Evolutionary conservation across 2,329 filamentous ascomycete species (phyloP), one percentile per base, ranked within the genome.

Genomic region (Sclerotinia glacialis): DNA sequence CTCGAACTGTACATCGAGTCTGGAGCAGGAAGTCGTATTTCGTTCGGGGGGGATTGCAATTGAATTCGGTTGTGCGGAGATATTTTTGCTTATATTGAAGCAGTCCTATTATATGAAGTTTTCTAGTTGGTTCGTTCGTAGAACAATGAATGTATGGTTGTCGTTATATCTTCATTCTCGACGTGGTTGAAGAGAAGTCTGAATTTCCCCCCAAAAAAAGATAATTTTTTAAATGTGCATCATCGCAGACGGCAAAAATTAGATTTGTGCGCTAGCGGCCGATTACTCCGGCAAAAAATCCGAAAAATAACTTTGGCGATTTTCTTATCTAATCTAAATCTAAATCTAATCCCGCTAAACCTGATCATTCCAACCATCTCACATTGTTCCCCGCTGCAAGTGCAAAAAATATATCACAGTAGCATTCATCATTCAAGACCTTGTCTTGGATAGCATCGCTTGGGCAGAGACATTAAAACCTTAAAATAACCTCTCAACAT

Each of bases 1-100:
- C 23, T 65, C 64, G 49, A 61, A 34, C 64, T 65, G 61, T 67
- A 70, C 71, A 73, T 72, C 64, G 68, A 67, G 69, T 64, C 69
- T 59, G 66, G 14, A 26, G 42, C 28, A 16, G n/a, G 14, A 16
- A 49, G n/a, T 2, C 34, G 12, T 23, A 46, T 34, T 23, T 49
- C 28, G 56, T 49, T 60, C 42, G 44, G 18, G 56, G 44, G 14
- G 44, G n/a, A 47, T 18, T 37, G 56, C 56, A 16, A 23, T 49
- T 46, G 28, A 9, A 23, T 47, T 37, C 23, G 42, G 21, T 47
- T 34, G 42, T 1, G 42, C 9, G 2, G 23, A 47, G 4, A 21
- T n/a, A 8, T 23, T 23, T 11, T 47, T 12, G 31, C 21, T 60
- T 60, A 28, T 9, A 12, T 5, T 6, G 2, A 4, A 11, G 11